A percentile compares a stretch with the other conserved stretches of the same genome.
phyloP scores from a whole-genome alignment of 2,329 filamentous ascomycete species.

The Colletotrichum tofieldiae region DNA sequence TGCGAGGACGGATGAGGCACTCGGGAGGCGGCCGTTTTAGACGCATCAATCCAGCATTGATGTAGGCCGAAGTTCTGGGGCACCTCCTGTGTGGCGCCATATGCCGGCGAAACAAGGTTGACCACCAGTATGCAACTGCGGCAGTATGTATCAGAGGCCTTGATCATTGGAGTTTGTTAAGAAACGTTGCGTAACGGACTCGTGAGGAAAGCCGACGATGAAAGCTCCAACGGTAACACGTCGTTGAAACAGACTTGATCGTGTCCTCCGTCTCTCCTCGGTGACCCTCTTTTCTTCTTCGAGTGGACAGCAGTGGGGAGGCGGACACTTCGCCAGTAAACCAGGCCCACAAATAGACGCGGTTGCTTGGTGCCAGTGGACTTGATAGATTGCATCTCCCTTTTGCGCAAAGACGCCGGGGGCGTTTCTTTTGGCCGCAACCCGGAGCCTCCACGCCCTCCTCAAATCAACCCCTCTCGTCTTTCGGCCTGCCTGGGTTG shows the following conservation, averaged over 20 bases:
- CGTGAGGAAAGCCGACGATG: not conserved
- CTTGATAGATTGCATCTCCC: not conserved
- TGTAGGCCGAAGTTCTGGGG: conserved; percentile 14
- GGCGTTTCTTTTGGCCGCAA: not conserved
- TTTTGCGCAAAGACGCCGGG: not conserved
- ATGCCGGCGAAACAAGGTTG: conserved; percentile 13
- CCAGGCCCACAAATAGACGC: conserved; percentile 3
- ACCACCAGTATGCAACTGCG: not conserved
- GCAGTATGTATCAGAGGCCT: no score
- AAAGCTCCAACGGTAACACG: conserved; percentile 1
- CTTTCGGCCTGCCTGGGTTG: not conserved
- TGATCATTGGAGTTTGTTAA: no score
- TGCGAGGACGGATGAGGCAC: not conserved
- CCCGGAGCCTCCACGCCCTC: not conserved
- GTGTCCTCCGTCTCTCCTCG: not conserved
- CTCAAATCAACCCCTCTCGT: not conserved
- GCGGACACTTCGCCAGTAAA: conserved; percentile 4
- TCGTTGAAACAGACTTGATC: conserved; percentile 40
- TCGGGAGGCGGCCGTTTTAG: no score
- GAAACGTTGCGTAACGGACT: not conserved
- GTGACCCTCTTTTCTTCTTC: not conserved
- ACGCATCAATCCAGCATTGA: no score
- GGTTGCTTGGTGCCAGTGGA: conserved; percentile 4
- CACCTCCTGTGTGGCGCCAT: conserved; percentile 34
- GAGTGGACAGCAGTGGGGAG: not conserved